Evolutionary conservation across 2,329 filamentous ascomycete genomes (phyloP).

Genomic region (Akanthomyces lecanii): DNA sequence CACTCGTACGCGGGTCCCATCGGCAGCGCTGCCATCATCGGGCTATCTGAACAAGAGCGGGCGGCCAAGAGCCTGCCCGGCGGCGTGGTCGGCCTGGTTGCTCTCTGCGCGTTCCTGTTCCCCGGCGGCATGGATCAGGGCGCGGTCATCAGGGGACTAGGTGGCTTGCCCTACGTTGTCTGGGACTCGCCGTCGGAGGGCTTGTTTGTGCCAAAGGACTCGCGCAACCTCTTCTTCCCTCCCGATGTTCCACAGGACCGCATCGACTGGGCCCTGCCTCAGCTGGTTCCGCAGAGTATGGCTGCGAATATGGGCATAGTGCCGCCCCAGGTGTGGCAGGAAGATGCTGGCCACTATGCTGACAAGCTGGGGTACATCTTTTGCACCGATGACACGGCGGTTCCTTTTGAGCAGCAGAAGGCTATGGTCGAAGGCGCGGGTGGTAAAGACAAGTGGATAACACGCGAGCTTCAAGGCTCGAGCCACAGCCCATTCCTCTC

Average conservation of each 20-base stretch:
- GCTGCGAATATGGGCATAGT: background rate
- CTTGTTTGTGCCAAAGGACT: background rate
- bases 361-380: background rate
- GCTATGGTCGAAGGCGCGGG: background rate
- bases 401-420: background rate
- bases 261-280: background rate
- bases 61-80: background rate
- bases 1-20: conserved; percentile 44
- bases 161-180: background rate
- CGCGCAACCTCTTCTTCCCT: background rate
- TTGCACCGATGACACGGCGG: background rate
- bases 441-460: background rate
- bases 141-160: background rate
- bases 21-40: conserved; percentile 18
- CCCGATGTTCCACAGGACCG: background rate
- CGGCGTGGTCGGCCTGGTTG: background rate
- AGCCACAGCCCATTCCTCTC: conserved; percentile 12
- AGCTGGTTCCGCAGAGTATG: conserved; percentile 3
- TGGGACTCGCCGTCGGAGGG: conserved; percentile 4
- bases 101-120: background rate
- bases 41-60: background rate
- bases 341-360: background rate
- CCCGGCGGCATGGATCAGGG: conserved; percentile 8
- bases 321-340: conserved; percentile 10
- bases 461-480: background rate